Evolutionary conservation across 1,139 yeast species (phyloP).

Genomic region (Pichia sp.): DNA sequence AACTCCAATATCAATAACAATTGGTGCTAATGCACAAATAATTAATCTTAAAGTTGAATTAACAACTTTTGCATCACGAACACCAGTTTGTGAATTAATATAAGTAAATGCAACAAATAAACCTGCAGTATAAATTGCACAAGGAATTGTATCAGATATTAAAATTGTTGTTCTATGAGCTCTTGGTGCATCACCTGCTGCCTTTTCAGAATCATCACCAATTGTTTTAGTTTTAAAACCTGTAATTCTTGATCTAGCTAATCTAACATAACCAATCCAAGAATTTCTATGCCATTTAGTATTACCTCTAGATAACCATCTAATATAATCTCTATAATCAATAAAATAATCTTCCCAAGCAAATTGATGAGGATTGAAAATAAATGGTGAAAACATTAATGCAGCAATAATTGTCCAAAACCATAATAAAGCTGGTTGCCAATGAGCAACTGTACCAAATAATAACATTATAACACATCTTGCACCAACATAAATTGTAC

Average conservation of each 20-base stretch:
- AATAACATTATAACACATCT: conserved; percentile 82
- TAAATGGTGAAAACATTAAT: conserved; percentile 85
- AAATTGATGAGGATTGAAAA: conserved; percentile 98
- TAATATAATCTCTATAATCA: conserved; percentile 95
- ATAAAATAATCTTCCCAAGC: conserved; percentile 98
- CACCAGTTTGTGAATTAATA: conserved; percentile 97
- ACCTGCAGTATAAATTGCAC: conserved; percentile 80
- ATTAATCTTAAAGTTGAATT: conserved; percentile 81
- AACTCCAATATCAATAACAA: conserved; percentile 83
- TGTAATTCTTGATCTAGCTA: conserved; percentile 92
- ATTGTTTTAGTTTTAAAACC: conserved; percentile 93
- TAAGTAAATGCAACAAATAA: conserved; percentile 87
- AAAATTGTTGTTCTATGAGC: conserved; percentile 86
- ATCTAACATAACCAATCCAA: conserved; percentile 96
- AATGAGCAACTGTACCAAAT: conserved; percentile 86
- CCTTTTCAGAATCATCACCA: conserved; percentile 86
- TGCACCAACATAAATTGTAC: conserved; percentile 95
- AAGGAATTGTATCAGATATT: conserved; percentile 82
- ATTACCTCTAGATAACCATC: conserved; percentile 99
- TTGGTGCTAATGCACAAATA: conserved; percentile 87
- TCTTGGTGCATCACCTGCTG: conserved; percentile 91
- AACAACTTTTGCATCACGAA: conserved; percentile 49
- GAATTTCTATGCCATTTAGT: conserved; percentile 98
- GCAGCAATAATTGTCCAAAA: conserved; percentile 96
- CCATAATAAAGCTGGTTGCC: conserved; percentile 98